phyloP scores from a whole-genome alignment of 441 rosid species.

The Euphorbia schlechtendalii region DNA sequence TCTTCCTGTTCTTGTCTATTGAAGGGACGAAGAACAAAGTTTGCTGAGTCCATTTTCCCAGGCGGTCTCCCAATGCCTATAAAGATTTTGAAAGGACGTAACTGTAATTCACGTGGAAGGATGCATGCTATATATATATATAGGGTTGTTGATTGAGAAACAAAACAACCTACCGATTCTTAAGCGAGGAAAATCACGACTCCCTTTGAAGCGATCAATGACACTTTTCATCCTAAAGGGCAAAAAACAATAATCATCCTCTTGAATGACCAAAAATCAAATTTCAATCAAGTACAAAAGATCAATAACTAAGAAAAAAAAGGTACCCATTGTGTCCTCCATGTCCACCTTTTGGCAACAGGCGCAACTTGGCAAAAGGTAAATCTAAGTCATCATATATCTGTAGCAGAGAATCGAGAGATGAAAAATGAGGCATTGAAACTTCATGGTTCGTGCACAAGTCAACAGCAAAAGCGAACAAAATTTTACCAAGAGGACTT shows the following conservation, averaged over 20 bases:
- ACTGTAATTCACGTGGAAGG: not conserved
- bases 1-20: constrained; percentile 65
- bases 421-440: constrained; percentile 12
- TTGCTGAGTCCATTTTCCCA: constrained; percentile 75
- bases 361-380: constrained; percentile 78
- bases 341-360: constrained; percentile 98
- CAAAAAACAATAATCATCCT: constrained; percentile 9
- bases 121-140: not conserved
- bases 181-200: constrained; percentile 84
- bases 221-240: constrained; percentile 73
- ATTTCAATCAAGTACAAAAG: not conserved
- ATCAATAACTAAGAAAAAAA: not conserved
- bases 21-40: constrained; percentile 69
- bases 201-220: constrained; percentile 80
- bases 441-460: not conserved
- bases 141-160: no score
- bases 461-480: constrained; percentile 11
- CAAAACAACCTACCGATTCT: constrained; percentile 58
- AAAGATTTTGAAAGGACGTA: constrained; percentile 14
- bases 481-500: constrained; percentile 71
- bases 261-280: not conserved
- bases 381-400: constrained; percentile 90
- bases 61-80: constrained; percentile 95
- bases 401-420: constrained; percentile 29
- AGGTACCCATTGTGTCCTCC: constrained; percentile 95